Conservation (phyloP, 768 basidiomycete genomes). For the Pulveroboletus sp. region DNA sequence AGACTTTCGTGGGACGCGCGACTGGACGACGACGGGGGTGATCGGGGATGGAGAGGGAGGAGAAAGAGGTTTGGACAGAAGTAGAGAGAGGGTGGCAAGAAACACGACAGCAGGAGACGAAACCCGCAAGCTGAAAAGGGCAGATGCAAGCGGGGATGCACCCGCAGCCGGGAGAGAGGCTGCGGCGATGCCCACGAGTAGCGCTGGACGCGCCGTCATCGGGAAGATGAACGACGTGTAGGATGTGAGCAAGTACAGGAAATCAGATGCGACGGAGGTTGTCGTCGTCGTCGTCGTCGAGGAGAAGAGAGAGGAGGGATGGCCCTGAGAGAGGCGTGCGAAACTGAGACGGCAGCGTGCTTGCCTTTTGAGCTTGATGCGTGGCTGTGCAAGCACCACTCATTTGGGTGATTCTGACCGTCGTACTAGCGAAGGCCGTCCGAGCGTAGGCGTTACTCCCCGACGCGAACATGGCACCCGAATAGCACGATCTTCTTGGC, state of each 20-base stretch:
- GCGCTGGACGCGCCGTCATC: conserved; percentile 25
- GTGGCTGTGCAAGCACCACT: conserved; percentile 24
- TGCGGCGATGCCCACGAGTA: conserved; percentile 19
- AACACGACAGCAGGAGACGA: conserved; percentile 65
- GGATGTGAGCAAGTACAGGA: background rate
- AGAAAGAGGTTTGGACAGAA: conserved; percentile 43
- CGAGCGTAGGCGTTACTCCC: background rate
- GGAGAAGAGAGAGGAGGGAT: conserved; percentile 20
- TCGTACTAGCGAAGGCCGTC: background rate
- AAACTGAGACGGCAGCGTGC: conserved; percentile 20
- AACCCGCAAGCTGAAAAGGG: conserved; percentile 56
- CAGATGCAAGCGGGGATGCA: conserved; percentile 22
- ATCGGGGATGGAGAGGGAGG: conserved; percentile 55
- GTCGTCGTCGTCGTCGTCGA: conserved; percentile 28
- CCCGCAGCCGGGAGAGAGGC: conserved; percentile 22
- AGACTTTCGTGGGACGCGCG: conserved; percentile 66
- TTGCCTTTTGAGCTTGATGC: conserved; percentile 29
- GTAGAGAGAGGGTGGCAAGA: conserved; percentile 55
- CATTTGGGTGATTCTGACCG: background rate
- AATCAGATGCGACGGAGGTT: conserved; percentile 4
- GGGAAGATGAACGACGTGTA: background rate
- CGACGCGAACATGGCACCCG: conserved; percentile 7
- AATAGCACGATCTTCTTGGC: conserved; percentile 4
- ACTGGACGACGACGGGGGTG: conserved; percentile 71
- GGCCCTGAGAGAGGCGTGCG: conserved; percentile 28